Conservation (phyloP, 2,329 filamentous ascomycete species). For the Penicillium occitanis region DNA sequence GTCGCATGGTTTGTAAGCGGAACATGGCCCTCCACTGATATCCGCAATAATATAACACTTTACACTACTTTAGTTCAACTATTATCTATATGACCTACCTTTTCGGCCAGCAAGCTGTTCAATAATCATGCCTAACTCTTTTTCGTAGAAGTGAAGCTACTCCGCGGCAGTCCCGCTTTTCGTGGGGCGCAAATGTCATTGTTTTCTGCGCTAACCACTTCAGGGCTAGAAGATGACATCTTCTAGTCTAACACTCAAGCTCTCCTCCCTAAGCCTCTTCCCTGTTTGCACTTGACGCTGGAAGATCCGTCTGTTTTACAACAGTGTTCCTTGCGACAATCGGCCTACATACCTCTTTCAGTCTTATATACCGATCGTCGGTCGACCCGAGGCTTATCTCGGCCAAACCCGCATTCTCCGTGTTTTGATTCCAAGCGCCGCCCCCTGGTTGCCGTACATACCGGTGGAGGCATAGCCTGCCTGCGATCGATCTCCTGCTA, state of each 20-base stretch:
- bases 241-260: neutral
- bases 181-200: constrained; percentile 8
- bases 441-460: constrained; percentile 18
- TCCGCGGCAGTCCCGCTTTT: constrained; percentile 7
- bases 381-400: neutral
- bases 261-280: neutral
- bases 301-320: neutral
- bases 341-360: neutral
- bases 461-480: neutral
- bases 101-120: no score
- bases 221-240: constrained; percentile 1
- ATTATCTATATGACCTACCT: no score
- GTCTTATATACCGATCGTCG: neutral
- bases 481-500: neutral
- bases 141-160: neutral
- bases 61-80: neutral
- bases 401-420: constrained; percentile 5
- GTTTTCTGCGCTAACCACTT: neutral
- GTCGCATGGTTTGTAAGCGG: neutral
- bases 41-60: neutral
- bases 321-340: neutral
- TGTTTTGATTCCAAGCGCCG: constrained; percentile 10
- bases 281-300: neutral
- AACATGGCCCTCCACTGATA: neutral
- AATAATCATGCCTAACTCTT: no score